Evolutionary conservation across 306 rosid genomes (phyloP), one percentile per base, ranked within the genome.

Genomic region (Vigna angularis): DNA sequence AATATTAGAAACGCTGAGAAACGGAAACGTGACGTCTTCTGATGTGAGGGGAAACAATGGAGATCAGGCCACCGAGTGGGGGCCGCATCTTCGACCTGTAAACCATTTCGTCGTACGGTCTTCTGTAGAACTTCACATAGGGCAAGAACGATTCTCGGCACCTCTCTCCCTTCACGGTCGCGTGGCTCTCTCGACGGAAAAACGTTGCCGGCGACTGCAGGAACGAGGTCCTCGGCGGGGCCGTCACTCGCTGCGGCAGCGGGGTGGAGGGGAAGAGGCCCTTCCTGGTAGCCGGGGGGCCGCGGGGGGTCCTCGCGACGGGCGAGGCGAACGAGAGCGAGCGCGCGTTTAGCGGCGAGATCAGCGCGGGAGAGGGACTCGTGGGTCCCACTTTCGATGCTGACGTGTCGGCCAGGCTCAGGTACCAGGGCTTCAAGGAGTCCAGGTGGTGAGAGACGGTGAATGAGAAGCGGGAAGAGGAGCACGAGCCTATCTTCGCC

Each of bases 291-390:
- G 82, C 85, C 4, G 87, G 82, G 0, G 87, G 87, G 70, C 88
- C 86, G 78, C 80, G 93, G 50, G 97, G 96, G 40, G 78, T 91
- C 22, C 99, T 77, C 0, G 96, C 93, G 0, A 76, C 73, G 7
- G 98, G 99, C 0, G 99, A 93, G 0, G 99, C 99, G 79, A 96
- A 96, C 0, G 99, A 96, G 87, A 93, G 79, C 0, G 99, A 96
- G 4, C 99, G 87, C 1, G 96, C 97, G 85, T 90, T 96, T 72
- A 89, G 86, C 0, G 97, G 96, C 6, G 99, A 95, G 86, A 95
- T 96, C 7, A 90, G 87, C 0, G 99, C 92, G 0, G 81, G 70
- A 0, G 91, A 85, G 0, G 84, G 90, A 5, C 76, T 84, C 1
- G 94, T 86, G 77, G 98, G 97, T 3, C 98, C 98, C 32, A 93